A percentile compares a stretch with the other conserved stretches of the same genome.
Conservation (phyloP, 768 basidiomycete genomes). For the Chalciporus pseudorubinellus region DNA sequence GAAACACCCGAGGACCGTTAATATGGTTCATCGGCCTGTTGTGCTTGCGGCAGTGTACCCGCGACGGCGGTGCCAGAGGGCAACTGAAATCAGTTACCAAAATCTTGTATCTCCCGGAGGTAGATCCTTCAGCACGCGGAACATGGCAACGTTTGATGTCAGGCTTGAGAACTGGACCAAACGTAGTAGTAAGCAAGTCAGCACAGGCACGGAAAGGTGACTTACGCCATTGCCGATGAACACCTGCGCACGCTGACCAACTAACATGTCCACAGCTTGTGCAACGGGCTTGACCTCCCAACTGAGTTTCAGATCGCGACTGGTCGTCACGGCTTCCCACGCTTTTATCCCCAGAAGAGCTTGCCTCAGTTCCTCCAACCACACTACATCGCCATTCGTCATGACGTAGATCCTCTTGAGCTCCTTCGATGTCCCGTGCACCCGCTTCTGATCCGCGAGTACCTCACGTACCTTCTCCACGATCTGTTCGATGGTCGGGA, state of each 20-base stretch:
- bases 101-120: conserved; percentile 39
- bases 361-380: conserved; percentile 45
- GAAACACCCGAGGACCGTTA: background rate
- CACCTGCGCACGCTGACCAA: conserved; percentile 59
- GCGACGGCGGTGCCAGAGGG: background rate
- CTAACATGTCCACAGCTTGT: conserved; percentile 67
- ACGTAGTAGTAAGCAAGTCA: background rate
- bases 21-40: background rate
- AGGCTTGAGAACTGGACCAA: conserved; percentile 44
- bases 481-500: conserved; percentile 50
- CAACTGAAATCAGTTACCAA: conserved; percentile 29
- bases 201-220: conserved; percentile 8
- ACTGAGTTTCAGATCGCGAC: conserved; percentile 49
- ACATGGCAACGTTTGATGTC: conserved; percentile 46
- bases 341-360: conserved; percentile 36
- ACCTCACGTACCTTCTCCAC: conserved; percentile 35
- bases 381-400: conserved; percentile 57
- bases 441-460: conserved; percentile 21
- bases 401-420: conserved; percentile 57
- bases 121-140: conserved; percentile 38
- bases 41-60: background rate
- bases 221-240: conserved; percentile 72
- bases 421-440: conserved; percentile 11
- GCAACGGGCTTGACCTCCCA: conserved; percentile 56
- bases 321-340: conserved; percentile 53